A percentile compares a stretch with the other conserved stretches of the same genome.
phyloP scores from a whole-genome alignment of 2,329 filamentous ascomycete species.

The Penicillium hesseltinei region DNA sequence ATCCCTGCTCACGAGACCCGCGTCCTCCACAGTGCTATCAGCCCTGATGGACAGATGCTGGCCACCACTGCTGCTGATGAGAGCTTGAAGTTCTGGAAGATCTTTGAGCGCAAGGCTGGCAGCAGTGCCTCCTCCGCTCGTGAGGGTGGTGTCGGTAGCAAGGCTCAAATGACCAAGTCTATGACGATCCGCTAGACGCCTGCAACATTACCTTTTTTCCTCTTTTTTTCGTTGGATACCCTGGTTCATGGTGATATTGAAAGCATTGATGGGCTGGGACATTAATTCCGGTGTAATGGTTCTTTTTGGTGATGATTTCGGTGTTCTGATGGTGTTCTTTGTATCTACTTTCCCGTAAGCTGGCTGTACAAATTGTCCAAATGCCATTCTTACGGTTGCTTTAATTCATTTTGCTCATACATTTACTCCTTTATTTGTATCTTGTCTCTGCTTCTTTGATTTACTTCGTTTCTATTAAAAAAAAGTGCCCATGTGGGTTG shows the following conservation, averaged over 20 bases:
- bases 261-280: conserved; percentile 24
- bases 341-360: conserved; percentile 17
- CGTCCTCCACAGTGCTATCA: conserved; percentile 93
- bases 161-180: conserved; percentile 86
- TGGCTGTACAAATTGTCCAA: conserved; percentile 22
- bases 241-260: conserved; percentile 15
- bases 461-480: conserved; percentile 5
- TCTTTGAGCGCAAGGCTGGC: conserved; percentile 97
- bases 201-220: not conserved
- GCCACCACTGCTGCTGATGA: conserved; percentile 95
- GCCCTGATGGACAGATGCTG: conserved; percentile 96
- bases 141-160: conserved; percentile 67
- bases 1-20: conserved; percentile 96
- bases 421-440: not conserved
- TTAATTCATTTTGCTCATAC: not conserved
- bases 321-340: conserved; percentile 15
- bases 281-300: conserved; percentile 19
- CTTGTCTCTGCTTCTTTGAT: not conserved
- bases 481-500: not conserved
- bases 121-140: conserved; percentile 61
- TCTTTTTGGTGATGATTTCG: conserved; percentile 1
- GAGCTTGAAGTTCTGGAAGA: conserved; percentile 99
- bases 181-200: conserved; percentile 79
- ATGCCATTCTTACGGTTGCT: conserved; percentile 11
- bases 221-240: conserved; percentile 19